Percentiles rank a stretch among this genome's conserved stretches.
phyloP scores from a whole-genome alignment of 306 rosid genomes.

The Malus sylvestris region DNA sequence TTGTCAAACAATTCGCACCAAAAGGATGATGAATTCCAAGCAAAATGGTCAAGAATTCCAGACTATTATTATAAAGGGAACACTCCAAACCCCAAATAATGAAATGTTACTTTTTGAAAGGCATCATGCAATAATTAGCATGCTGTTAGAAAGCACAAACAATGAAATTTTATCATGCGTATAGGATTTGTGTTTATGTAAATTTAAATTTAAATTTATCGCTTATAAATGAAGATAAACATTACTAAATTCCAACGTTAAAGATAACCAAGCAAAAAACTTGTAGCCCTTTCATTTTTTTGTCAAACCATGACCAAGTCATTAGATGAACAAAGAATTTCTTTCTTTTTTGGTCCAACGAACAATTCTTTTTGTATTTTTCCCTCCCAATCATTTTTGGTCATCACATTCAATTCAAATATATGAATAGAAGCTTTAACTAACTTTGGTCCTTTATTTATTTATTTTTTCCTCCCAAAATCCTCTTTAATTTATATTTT shows the following conservation, averaged over 20 bases:
- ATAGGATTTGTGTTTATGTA: rapidly evolving
- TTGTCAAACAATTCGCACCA: not conserved
- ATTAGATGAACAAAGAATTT: not conserved
- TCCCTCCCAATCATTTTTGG: not conserved
- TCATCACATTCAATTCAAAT: not conserved
- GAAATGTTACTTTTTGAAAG: no score
- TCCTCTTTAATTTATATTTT: not conserved
- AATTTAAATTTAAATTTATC: no score
- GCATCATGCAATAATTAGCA: not conserved
- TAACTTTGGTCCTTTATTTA: not conserved
- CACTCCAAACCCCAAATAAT: not conserved
- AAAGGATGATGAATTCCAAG: not conserved
- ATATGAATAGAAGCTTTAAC: not conserved
- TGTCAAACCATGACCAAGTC: not conserved
- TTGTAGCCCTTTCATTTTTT: not conserved
- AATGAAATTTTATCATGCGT: no score
- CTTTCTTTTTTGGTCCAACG: not conserved
- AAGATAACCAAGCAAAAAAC: not conserved
- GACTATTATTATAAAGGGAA: not conserved
- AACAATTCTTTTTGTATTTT: not conserved
- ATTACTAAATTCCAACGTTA: rapidly evolving
- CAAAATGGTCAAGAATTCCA: not conserved
- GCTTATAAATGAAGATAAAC: no score
- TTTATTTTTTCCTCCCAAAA: not conserved
- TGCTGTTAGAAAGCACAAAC: not conserved